These are phyloP conservation scores for Xylaria sp. DNA, from an alignment of 2,329 filamentous ascomycete species.

Conservation along the genomic window DNA sequence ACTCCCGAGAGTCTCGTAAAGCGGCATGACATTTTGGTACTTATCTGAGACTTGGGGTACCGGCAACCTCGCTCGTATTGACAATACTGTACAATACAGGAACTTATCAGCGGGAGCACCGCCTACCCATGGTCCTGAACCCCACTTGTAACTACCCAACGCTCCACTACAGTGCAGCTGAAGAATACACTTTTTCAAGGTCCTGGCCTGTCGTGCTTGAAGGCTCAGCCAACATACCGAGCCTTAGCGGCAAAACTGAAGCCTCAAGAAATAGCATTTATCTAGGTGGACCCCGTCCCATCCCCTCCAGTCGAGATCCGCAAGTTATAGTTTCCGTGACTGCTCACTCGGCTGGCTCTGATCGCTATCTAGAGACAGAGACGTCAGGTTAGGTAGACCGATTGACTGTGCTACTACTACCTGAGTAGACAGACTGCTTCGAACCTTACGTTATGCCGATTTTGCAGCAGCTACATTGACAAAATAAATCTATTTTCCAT, in stretches of 20 bases:
- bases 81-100: background rate
- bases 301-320: slow-evolving; percentile 11
- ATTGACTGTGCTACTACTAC: background rate
- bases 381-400: background rate
- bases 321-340: slow-evolving; percentile 5
- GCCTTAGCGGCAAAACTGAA: slow-evolving; percentile 18
- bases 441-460: background rate
- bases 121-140: slow-evolving; percentile 7
- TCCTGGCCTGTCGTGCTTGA: slow-evolving; percentile 5
- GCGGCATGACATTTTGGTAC: slow-evolving; percentile 8
- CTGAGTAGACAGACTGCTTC: background rate
- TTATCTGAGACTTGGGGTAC: slow-evolving; percentile 18
- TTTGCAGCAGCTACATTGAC: background rate
- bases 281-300: slow-evolving; percentile 8
- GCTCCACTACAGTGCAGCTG: slow-evolving; percentile 15
- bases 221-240: slow-evolving; percentile 8
- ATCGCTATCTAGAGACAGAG: background rate
- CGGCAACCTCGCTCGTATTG: background rate
- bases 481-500: slow-evolving; percentile 25
- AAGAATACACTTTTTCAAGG: slow-evolving; percentile 8
- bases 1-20: slow-evolving; percentile 14
- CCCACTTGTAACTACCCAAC: slow-evolving; percentile 17
- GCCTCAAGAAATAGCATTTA: background rate
- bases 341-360: slow-evolving; percentile 10
- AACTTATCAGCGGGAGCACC: slow-evolving; percentile 2